These are phyloP conservation scores for Aspergillus indologenus DNA, from an alignment of 495 filamentous ascomycete genomes.

Conservation along the genomic window DNA sequence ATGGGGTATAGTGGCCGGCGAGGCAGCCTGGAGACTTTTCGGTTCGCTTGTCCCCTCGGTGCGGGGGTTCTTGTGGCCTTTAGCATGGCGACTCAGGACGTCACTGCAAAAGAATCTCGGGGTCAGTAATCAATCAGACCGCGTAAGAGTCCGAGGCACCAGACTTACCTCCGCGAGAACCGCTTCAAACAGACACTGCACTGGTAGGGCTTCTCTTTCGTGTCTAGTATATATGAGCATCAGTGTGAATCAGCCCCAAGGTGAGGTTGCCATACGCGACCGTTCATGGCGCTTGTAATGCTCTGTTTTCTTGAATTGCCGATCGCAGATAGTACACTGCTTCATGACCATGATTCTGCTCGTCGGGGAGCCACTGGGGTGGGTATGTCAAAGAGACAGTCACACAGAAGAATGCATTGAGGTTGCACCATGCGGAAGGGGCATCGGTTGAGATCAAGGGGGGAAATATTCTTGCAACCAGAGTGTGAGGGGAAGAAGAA, in stretches of 20 bases:
- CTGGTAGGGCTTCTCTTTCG: constrained; percentile 53
- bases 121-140: not conserved
- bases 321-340: constrained; percentile 51
- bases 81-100: constrained; percentile 51
- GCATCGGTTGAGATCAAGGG: not conserved
- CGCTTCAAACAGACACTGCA: constrained; percentile 52
- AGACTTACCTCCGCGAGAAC: constrained; percentile 48
- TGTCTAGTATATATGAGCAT: constrained; percentile 34
- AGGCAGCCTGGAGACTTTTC: constrained; percentile 23
- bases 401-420: not conserved
- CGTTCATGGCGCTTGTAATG: constrained; percentile 55
- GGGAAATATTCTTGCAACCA: not conserved
- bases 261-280: constrained; percentile 42
- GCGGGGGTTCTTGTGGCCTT: constrained; percentile 39
- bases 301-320: constrained; percentile 53
- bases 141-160: not conserved
- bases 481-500: not conserved
- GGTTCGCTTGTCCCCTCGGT: constrained; percentile 25
- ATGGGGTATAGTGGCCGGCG: constrained; percentile 16
- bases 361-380: constrained; percentile 8
- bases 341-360: constrained; percentile 43
- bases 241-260: not conserved
- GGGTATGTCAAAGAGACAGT: not conserved
- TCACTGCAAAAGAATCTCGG: constrained; percentile 31
- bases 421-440: not conserved